Evolutionary conservation across 495 filamentous ascomycete genomes (phyloP), one percentile per base, ranked within the genome.

Genomic region (Terfezia boudieri): DNA sequence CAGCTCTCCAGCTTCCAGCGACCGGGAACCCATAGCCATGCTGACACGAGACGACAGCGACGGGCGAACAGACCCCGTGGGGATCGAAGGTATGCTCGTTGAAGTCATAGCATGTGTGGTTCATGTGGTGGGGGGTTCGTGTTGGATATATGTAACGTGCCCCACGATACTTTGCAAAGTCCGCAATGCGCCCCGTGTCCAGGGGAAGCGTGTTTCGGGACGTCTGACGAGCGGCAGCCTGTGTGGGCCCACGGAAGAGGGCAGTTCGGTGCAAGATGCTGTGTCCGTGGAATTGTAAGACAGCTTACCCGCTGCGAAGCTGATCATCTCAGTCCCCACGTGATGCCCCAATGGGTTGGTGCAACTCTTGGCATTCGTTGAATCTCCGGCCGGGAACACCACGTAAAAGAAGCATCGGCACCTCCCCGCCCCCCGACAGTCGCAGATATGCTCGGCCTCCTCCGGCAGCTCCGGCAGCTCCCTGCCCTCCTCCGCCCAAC

Each of bases 1-100:
- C 50, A 61, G 61, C 64, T 61, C 71, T 65, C 53, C 66, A 61
- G 56, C 64, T 54, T 71, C 70, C n/a, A 69, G 67, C 26, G 60
- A 66, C 50, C 63, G 64, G 14, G 41, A 46, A 14, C 41, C 41
- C 12, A 20, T 20, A 4, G 41, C 41, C 12, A 46, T 14, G 17
- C 41, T 46, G 26, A 32, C 26, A 2, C 41, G 41, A 20, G 41
- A 46, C 14, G 41, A 46, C 4, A 46, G 8, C 14, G 41, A 46
- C 14, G 41, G 41, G 12, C 41, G 12, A 20, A 20, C 12, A 20
- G 14, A 5, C 14, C 14, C 12, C 17, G 41, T 46, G 12, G 41
- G 41, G 2, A 4, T 20, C 14, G 8, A 5, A 2, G 41, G 12
- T 46, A 20, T 20, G 41, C 41, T 46, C 14, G 41, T 46, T 14